These are phyloP conservation scores for Kappamyces sp. DNA, from an alignment of 192 early-diverging fungal species.

Conservation along the genomic window DNA sequence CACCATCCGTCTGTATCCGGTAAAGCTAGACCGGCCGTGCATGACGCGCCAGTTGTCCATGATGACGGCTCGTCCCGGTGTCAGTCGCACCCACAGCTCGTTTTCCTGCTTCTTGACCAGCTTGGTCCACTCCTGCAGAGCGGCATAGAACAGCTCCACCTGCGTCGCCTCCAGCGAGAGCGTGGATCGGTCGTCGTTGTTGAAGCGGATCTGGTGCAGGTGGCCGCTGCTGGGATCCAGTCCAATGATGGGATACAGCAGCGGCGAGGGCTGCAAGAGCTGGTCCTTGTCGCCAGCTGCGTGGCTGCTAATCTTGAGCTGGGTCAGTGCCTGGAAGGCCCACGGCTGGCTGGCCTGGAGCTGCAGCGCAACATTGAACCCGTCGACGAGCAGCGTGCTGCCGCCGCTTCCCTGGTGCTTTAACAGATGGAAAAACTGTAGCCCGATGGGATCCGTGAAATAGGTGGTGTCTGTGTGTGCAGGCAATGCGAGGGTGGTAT, in stretches of 20 bases:
- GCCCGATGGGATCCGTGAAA: constrained; percentile 75
- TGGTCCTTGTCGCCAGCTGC: constrained; percentile 65
- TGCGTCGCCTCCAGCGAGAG: constrained; percentile 28
- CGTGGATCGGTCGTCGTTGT: constrained; percentile 74
- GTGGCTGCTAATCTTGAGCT: constrained; percentile 57
- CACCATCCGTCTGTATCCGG: constrained; percentile 60
- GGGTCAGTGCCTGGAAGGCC: constrained; percentile 58
- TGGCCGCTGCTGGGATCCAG: constrained; percentile 43
- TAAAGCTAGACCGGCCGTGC: constrained; percentile 69
- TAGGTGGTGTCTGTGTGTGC: constrained; percentile 85
- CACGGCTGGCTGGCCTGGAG: constrained; percentile 49
- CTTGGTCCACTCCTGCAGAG: constrained; percentile 61
- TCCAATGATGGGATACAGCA: constrained; percentile 58
- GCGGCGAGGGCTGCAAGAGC: constrained; percentile 56
- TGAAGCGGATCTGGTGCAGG: constrained; percentile 70
- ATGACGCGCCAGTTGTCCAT: constrained; percentile 80
- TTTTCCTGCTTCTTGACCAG: constrained; percentile 48
- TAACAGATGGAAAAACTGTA: constrained; percentile 77
- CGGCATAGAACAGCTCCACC: constrained; percentile 61
- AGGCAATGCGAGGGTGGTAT: constrained; percentile 62
- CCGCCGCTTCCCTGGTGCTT: constrained; percentile 66
- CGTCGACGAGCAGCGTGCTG: constrained; percentile 71
- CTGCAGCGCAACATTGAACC: constrained; percentile 62
- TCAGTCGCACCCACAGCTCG: constrained; percentile 60
- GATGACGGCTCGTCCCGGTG: constrained; percentile 64